These are phyloP conservation scores for Salix koriyanagi DNA, from an alignment of 345 rosid species.

Conservation along the genomic window DNA sequence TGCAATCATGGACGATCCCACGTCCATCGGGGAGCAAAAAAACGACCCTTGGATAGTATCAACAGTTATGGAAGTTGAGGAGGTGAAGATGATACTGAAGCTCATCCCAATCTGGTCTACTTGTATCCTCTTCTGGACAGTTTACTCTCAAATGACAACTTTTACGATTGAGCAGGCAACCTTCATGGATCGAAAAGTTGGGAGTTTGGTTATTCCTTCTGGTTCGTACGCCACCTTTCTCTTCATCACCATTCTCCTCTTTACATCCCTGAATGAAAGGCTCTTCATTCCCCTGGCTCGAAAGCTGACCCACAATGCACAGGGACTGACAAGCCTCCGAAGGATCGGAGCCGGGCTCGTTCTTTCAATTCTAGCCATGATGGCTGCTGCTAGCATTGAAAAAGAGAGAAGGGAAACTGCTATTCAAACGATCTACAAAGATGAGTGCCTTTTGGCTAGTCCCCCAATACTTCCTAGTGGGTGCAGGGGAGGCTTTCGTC, in stretches of 20 bases:
- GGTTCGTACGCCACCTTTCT: constrained; percentile 69
- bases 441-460: constrained; percentile 80
- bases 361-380: constrained; percentile 65
- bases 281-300: constrained; percentile 61
- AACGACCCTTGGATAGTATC: constrained; percentile 60
- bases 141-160: constrained; percentile 91
- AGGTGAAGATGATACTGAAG: constrained; percentile 71
- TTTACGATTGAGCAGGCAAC: constrained; percentile 84
- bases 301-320: constrained; percentile 45
- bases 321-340: constrained; percentile 88
- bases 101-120: constrained; percentile 88
- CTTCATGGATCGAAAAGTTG: constrained; percentile 56
- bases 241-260: constrained; percentile 64
- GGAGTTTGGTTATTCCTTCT: constrained; percentile 54
- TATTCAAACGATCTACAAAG: constrained; percentile 7
- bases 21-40: constrained; percentile 23
- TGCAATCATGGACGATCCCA: constrained; percentile 38
- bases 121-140: constrained; percentile 84
- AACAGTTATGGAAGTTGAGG: constrained; percentile 73
- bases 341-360: constrained; percentile 73
- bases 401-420: constrained; percentile 47
- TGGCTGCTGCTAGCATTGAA: constrained; percentile 55
- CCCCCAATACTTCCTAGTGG: constrained; percentile 75
- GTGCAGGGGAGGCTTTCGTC: constrained; percentile 91
- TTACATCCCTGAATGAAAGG: constrained; percentile 77